phyloP scores from a whole-genome alignment of 2,329 filamentous ascomycete genomes.

The Byssothecium circinans region DNA sequence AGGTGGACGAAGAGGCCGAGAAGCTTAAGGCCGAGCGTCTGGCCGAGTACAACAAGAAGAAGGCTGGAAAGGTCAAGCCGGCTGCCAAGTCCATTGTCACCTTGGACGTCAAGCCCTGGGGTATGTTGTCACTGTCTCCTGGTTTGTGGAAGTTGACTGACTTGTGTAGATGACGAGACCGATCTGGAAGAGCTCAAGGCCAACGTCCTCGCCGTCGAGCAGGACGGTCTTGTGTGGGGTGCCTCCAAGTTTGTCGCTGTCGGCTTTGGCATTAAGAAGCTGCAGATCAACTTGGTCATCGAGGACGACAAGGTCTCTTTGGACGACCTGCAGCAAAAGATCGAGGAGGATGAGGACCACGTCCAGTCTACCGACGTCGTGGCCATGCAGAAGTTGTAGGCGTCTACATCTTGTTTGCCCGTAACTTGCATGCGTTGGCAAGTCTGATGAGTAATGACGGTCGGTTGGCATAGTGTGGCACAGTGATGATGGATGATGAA shows the following conservation, averaged over 20 bases:
- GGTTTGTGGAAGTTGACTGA: constrained; percentile 20
- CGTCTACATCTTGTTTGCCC: neutral
- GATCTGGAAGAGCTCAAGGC: constrained; percentile 81
- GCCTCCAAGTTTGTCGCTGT: constrained; percentile 84
- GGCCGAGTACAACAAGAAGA: constrained; percentile 95
- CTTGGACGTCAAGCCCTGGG: constrained; percentile 97
- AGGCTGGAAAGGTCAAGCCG: constrained; percentile 88
- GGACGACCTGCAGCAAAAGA: constrained; percentile 83
- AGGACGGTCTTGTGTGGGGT: constrained; percentile 97
- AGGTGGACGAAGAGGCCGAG: constrained; percentile 73
- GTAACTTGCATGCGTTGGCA: constrained; percentile 2
- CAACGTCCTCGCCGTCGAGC: constrained; percentile 78
- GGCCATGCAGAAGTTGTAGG: constrained; percentile 48
- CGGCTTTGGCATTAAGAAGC: constrained; percentile 98
- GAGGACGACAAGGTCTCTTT: constrained; percentile 96
- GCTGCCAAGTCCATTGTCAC: constrained; percentile 96
- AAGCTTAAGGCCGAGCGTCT: constrained; percentile 85
- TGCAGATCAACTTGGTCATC: constrained; percentile 96
- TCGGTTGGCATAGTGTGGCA: constrained; percentile 12
- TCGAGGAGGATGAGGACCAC: constrained; percentile 86
- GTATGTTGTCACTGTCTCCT: constrained; percentile 58
- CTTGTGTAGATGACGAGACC: constrained; percentile 77
- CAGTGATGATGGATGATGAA: constrained; percentile 26
- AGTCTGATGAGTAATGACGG: constrained; percentile 21
- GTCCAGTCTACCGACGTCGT: constrained; percentile 96